Conservation (phyloP, 108 stramenopile genomes). For the Nitzschia sp. region DNA sequence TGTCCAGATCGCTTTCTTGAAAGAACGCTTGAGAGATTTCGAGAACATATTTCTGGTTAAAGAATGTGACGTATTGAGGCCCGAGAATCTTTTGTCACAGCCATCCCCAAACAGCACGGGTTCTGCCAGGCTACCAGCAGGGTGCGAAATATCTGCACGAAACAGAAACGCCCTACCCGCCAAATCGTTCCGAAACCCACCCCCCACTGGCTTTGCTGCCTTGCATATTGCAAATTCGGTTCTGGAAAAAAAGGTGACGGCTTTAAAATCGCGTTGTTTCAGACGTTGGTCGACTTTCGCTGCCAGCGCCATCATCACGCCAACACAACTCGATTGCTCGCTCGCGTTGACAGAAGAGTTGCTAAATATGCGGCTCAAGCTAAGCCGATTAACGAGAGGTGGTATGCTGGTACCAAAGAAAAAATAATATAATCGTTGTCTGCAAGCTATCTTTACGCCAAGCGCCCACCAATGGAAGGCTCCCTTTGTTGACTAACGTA, state of each 20-base stretch:
- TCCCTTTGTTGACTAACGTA: too few relatives aligned
- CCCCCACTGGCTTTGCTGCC: neutral
- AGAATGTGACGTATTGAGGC: neutral
- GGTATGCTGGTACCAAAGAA: too few relatives aligned
- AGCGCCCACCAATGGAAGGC: too few relatives aligned
- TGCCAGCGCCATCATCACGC: conserved; percentile 2
- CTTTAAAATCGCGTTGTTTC: conserved; percentile 17
- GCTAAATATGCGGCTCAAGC: conserved; percentile 26
- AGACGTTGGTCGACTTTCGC: conserved; percentile 29
- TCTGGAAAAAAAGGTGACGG: neutral
- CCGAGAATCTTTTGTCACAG: neutral
- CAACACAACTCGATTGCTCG: neutral
- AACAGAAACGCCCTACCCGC: neutral
- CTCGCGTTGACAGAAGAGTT: conserved; percentile 28
- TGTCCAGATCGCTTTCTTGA: neutral
- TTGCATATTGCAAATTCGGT: neutral
- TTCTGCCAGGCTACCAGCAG: too few relatives aligned
- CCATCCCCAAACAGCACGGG: neutral
- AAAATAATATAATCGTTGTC: too few relatives aligned
- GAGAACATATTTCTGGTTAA: neutral
- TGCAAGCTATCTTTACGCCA: too few relatives aligned
- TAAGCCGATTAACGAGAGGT: neutral
- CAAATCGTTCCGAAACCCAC: neutral
- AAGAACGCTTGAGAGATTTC: neutral
- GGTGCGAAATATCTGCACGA: too few relatives aligned